Conservation (phyloP, 306 rosid genomes). For the Prunus mume region DNA sequence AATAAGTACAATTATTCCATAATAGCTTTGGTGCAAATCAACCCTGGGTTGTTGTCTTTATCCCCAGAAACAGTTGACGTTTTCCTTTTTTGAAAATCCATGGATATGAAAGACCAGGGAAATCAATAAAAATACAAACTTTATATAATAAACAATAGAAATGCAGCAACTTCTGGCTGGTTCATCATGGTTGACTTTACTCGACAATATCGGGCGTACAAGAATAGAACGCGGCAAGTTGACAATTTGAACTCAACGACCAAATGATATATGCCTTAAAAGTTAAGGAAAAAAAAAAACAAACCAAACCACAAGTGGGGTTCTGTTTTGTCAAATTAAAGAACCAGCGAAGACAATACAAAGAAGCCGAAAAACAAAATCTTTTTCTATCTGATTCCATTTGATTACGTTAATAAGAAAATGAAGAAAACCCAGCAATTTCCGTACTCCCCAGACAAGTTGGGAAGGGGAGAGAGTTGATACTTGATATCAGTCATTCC, state of each 20-base stretch:
- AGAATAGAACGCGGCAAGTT: slow-evolving; percentile 1
- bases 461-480: no score
- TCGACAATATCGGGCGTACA: background rate
- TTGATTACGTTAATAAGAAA: no score
- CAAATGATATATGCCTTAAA: background rate
- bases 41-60: background rate
- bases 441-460: no score
- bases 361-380: background rate
- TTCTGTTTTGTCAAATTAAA: background rate
- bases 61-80: slow-evolving; percentile 17
- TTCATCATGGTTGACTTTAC: slow-evolving; percentile 13
- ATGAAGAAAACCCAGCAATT: no score
- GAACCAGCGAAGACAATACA: background rate
- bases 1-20: background rate
- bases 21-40: background rate
- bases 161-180: background rate
- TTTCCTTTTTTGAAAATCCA: background rate
- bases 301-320: background rate
- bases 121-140: background rate
- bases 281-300: no score
- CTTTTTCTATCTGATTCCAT: background rate
- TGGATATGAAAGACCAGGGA: slow-evolving; percentile 3
- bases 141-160: background rate
- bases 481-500: no score
- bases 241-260: slow-evolving; percentile 1